Conservation (phyloP, 2,329 filamentous ascomycete species). For the Ophiostoma himal-ulmi region DNA sequence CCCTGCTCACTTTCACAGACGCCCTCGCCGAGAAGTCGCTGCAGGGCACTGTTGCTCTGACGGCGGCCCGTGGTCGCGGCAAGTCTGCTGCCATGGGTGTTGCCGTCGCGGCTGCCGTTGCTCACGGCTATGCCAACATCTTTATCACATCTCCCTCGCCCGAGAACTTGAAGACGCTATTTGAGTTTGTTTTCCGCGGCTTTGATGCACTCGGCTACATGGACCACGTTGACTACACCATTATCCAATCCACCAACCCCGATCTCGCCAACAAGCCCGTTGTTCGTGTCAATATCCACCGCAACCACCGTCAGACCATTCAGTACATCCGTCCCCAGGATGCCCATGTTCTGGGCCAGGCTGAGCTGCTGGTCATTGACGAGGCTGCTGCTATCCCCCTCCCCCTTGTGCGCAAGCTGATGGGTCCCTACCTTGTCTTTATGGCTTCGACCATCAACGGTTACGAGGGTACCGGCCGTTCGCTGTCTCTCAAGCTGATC, state of each 20-base stretch:
- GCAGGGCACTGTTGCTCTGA: constrained; percentile 86
- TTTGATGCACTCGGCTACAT: constrained; percentile 92
- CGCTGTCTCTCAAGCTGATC: constrained; percentile 90
- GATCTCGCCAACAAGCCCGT: constrained; percentile 96
- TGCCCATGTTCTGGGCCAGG: constrained; percentile 88
- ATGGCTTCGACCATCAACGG: constrained; percentile 99
- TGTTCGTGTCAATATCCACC: constrained; percentile 90
- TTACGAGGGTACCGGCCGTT: constrained; percentile 94
- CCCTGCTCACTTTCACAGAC: constrained; percentile 92
- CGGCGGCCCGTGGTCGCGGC: constrained; percentile 87
- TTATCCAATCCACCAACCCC: constrained; percentile 95
- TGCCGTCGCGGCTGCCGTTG: constrained; percentile 86
- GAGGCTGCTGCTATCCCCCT: constrained; percentile 95
- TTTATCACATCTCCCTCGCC: constrained; percentile 98
- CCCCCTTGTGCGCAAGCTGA: constrained; percentile 84
- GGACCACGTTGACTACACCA: constrained; percentile 95
- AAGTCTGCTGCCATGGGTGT: constrained; percentile 96
- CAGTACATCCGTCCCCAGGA: constrained; percentile 98
- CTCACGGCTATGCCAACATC: constrained; percentile 97
- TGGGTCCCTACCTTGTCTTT: constrained; percentile 95
- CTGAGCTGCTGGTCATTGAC: constrained; percentile 91
- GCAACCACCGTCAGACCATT: constrained; percentile 92
- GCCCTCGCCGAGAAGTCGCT: constrained; percentile 95
- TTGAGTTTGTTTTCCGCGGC: constrained; percentile 97
- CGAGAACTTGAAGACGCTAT: constrained; percentile 96